These are phyloP conservation scores for Lactifluus piperatus DNA, from an alignment of 768 basidiomycete genomes.

Conservation along the genomic window DNA sequence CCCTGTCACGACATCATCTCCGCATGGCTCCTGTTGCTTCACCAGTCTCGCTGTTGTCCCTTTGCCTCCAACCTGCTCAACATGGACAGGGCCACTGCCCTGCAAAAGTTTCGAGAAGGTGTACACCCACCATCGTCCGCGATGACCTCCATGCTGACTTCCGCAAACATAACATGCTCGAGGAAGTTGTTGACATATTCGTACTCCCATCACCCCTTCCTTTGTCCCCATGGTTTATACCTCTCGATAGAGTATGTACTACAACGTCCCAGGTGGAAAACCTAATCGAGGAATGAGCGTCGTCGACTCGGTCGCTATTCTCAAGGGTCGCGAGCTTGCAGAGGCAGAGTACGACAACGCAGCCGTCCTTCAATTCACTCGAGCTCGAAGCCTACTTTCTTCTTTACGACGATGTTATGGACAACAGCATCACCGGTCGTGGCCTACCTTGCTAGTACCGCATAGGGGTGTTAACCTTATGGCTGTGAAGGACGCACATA, in stretches of 20 bases:
- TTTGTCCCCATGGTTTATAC: not conserved
- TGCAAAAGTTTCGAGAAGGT: conserved; percentile 63
- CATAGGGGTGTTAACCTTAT: conserved; percentile 61
- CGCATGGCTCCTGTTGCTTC: no score
- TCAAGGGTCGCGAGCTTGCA: conserved; percentile 58
- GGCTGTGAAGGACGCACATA: conserved; percentile 94
- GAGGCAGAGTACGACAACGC: conserved; percentile 87
- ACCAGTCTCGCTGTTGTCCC: no score
- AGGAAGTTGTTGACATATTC: conserved; percentile 71
- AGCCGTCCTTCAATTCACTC: conserved; percentile 64
- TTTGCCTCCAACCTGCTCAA: no score
- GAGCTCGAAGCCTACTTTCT: conserved; percentile 98
- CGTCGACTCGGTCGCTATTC: conserved; percentile 81
- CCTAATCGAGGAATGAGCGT: conserved; percentile 96
- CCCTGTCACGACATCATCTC: no score
- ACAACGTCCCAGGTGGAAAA: conserved; percentile 96
- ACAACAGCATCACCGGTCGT: conserved; percentile 84
- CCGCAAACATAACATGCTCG: conserved; percentile 65
- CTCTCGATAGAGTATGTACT: conserved; percentile 61
- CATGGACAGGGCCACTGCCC: conserved; percentile 25
- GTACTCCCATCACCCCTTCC: conserved; percentile 21
- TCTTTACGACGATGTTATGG: conserved; percentile 97
- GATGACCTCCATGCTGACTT: conserved; percentile 69
- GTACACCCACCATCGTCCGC: conserved; percentile 59
- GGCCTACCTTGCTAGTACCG: conserved; percentile 95